Evolutionary conservation across 164 flowering plant genomes (phyloP), one percentile per base, ranked within the genome.

Genomic region (Kingdonia uniflora): DNA sequence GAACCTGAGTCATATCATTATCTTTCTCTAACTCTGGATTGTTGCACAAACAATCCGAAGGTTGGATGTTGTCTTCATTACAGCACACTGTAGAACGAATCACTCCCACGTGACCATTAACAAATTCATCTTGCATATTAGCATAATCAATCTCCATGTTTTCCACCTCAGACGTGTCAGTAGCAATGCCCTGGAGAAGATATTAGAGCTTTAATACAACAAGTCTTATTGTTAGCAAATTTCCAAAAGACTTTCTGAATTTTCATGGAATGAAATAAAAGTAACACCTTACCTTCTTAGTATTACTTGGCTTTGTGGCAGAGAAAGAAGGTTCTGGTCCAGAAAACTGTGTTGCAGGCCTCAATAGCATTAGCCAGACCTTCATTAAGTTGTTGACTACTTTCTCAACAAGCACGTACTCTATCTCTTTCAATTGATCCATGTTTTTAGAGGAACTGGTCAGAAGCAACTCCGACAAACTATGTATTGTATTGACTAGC

Each of bases 1-100:
- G 19, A 66, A 87, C 96, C 90, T 79, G 65, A 42, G 64, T 63
- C 71, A 76, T 65, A 49, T 57, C 70, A 62, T 70, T 70, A 61
- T 73, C 66, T 42, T 64, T 63, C 38, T 33, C 48, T 7, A 17
- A 25, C 42, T 64, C 73, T 23, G 58, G 19, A 43, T 66, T 70
- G 66, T 25, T 61, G 57, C 22, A 59, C 14, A 29, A 41, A 45
- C 61, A 56, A 62, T 54, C 23, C 19, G 56, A 39, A 51, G 33
- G 58, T 16, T 48, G 55, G 52, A 26, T 21, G 26, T 24, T 50
- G 42, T 56, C 71, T 51, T 57, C 58, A 51, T 67, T 57, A 51
- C 57, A 40, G 58, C 50, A 17, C 48, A 52, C 5, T 19, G 14
- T 29, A 44, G 39, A 23, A 33, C 20, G 55, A 39, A 35, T 54